A percentile compares a stretch with the other conserved stretches of the same genome.
Conservation (phyloP, 2,329 filamentous ascomycete species). For the Claviceps pazoutovae region DNA sequence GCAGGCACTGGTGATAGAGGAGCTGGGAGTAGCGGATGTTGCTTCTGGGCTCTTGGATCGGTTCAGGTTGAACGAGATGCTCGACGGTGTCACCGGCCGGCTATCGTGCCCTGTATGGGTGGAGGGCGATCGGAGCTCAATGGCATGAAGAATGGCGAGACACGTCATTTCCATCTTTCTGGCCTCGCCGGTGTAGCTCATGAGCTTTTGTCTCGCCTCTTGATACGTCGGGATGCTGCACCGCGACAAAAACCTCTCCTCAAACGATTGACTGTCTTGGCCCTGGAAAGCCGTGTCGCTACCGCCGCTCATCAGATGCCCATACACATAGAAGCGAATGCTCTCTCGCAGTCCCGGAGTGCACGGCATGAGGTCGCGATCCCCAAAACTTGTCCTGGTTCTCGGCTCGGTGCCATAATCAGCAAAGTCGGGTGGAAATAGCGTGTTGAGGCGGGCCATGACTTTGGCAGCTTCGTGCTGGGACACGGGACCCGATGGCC, state of each 20-base stretch:
- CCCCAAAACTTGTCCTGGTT: constrained; percentile 6
- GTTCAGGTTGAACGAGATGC: constrained; percentile 4
- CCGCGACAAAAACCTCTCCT: constrained; percentile 19
- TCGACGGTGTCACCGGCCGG: constrained; percentile 5
- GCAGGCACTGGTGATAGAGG: neutral
- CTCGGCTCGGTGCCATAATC: constrained; percentile 8
- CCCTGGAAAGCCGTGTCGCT: constrained; percentile 8
- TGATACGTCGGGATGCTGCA: constrained; percentile 19
- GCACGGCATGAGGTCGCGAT: constrained; percentile 16
- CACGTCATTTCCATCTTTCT: constrained; percentile 21
- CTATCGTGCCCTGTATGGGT: neutral
- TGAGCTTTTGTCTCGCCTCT: constrained; percentile 15
- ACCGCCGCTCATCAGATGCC: constrained; percentile 17
- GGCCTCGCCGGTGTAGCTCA: constrained; percentile 19
- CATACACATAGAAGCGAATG: constrained; percentile 21
- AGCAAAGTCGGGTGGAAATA: constrained; percentile 17
- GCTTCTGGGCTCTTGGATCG: constrained; percentile 5
- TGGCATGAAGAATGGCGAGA: constrained; percentile 11
- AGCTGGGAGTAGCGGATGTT: neutral
- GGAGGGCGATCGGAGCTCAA: constrained; percentile 5
- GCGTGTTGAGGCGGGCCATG: constrained; percentile 22
- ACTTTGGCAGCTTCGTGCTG: constrained; percentile 10
- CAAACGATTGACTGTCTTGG: constrained; percentile 12
- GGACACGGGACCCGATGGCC: constrained; percentile 1
- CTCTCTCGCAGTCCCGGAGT: constrained; percentile 19